These are phyloP conservation scores for Yarrowia hollandica DNA, from an alignment of 805 yeast species.

Conservation along the genomic window DNA sequence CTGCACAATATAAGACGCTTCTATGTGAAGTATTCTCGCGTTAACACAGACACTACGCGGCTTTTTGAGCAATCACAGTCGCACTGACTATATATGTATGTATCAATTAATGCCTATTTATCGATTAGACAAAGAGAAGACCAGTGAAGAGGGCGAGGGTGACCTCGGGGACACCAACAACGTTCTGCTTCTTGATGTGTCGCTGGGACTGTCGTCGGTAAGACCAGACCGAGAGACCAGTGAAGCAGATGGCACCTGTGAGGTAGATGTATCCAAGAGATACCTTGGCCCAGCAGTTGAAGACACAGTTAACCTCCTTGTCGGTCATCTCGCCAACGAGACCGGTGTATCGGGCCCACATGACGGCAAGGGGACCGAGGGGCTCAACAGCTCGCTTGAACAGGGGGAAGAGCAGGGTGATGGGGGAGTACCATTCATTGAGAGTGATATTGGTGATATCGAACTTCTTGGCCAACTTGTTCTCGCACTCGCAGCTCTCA, in stretches of 20 bases:
- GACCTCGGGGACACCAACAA: slow-evolving; percentile 24
- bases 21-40: neutral
- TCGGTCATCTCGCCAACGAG: slow-evolving; percentile 20
- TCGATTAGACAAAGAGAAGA: slow-evolving; percentile 27
- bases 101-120: slow-evolving; percentile 27
- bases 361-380: slow-evolving; percentile 22
- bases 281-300: slow-evolving; percentile 25
- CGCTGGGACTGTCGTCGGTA: slow-evolving; percentile 28
- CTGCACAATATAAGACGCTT: neutral
- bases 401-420: slow-evolving; percentile 26
- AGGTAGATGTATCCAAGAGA: slow-evolving; percentile 26
- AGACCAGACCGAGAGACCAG: slow-evolving; percentile 22
- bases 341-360: slow-evolving; percentile 28
- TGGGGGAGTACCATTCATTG: slow-evolving; percentile 26
- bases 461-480: slow-evolving; percentile 25
- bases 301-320: slow-evolving; percentile 22
- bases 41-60: neutral
- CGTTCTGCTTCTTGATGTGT: slow-evolving; percentile 11
- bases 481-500: slow-evolving; percentile 14
- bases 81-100: slow-evolving; percentile 24
- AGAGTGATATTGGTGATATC: slow-evolving; percentile 23
- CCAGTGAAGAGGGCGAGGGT: slow-evolving; percentile 25
- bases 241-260: slow-evolving; percentile 24
- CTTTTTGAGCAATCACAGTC: slow-evolving; percentile 2
- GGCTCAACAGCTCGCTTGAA: slow-evolving; percentile 26